phyloP scores from a whole-genome alignment of 345 rosid species.

The Citrus australasica region DNA sequence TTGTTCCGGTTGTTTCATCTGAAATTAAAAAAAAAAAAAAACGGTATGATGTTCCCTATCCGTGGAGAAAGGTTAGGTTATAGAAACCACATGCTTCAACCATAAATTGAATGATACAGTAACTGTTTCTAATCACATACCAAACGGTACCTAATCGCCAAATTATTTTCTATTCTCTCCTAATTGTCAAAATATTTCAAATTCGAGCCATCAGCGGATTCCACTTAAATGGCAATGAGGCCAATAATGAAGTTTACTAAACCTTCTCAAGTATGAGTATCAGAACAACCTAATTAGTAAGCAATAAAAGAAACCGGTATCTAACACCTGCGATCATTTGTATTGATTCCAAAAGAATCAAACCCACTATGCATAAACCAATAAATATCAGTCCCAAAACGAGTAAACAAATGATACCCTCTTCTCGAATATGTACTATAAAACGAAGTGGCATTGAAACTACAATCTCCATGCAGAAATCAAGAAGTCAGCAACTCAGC shows the following conservation, averaged over 20 bases:
- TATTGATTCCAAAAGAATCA: background rate
- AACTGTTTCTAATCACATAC: background rate
- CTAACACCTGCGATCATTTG: background rate
- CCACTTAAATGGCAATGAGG: background rate
- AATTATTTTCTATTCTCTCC: background rate
- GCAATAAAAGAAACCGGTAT: background rate
- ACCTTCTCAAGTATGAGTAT: background rate
- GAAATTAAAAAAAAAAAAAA: too few relatives aligned
- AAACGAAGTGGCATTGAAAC: background rate
- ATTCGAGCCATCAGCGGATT: background rate
- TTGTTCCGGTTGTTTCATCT: too few relatives aligned
- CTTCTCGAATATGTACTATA: background rate
- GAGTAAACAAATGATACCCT: background rate
- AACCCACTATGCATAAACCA: background rate
- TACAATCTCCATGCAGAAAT: background rate
- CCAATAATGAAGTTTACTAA: background rate
- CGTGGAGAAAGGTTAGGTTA: too few relatives aligned
- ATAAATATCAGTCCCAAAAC: background rate
- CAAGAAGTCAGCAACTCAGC: background rate
- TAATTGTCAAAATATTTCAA: background rate
- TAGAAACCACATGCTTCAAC: background rate
- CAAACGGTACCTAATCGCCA: background rate
- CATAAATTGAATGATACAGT: background rate
- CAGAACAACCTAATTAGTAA: background rate
- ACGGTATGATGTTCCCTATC: too few relatives aligned